Evolutionary conservation across 441 rosid genomes (phyloP).

Genomic region (Jatropha multifida): DNA sequence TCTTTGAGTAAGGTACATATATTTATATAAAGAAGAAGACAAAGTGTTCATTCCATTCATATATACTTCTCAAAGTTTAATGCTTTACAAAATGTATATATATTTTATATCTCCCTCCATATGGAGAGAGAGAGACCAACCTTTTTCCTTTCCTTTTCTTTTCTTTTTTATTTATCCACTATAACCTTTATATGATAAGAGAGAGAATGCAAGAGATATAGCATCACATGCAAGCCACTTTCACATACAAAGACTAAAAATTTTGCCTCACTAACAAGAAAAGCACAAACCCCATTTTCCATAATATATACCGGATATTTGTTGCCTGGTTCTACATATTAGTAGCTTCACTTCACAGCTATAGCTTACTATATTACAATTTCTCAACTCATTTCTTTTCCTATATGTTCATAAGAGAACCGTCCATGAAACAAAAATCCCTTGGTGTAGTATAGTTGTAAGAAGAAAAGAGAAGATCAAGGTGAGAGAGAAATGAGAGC

Average conservation of each 20-base stretch:
- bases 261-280: constrained; percentile 53
- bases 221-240: constrained; percentile 68
- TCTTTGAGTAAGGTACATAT: constrained; percentile 14
- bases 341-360: background rate
- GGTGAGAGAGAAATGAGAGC: constrained; percentile 44
- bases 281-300: constrained; percentile 48
- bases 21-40: constrained; percentile 13
- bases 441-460: background rate
- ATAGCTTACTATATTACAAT: background rate
- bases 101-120: constrained; percentile 19
- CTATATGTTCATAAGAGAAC: background rate
- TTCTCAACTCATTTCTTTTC: background rate
- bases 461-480: too few relatives aligned
- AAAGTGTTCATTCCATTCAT: constrained; percentile 51
- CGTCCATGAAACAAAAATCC: constrained; percentile 13
- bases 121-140: constrained; percentile 22
- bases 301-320: constrained; percentile 6
- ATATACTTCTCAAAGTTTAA: constrained; percentile 27
- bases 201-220: constrained; percentile 25
- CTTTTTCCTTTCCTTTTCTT: background rate
- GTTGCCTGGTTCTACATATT: constrained; percentile 14
- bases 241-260: constrained; percentile 32
- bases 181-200: constrained; percentile 30
- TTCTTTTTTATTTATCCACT: constrained; percentile 27
- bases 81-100: constrained; percentile 20